A percentile compares a stretch with the other conserved stretches of the same genome.
Conservation (phyloP, 2,329 filamentous ascomycete genomes). For the Penicillium sp. region DNA sequence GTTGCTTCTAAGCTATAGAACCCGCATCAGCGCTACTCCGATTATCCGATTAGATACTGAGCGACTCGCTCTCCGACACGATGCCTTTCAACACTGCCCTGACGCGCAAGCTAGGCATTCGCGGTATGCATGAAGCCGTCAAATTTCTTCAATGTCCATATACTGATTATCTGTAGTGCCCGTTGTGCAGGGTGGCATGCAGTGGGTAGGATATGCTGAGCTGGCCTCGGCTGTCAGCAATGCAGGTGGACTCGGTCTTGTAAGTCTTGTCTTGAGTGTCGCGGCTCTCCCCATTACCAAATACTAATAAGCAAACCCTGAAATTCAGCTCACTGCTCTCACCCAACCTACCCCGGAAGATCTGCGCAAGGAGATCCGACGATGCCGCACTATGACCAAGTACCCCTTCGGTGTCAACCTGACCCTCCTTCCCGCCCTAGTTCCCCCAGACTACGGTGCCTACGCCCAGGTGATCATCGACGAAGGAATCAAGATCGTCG, state of each 20-base stretch:
- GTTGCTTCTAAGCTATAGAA: constrained; percentile 1
- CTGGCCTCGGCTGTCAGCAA: constrained; percentile 56
- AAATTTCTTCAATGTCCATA: not conserved
- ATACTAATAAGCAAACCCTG: not conserved
- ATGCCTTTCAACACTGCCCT: constrained; percentile 68
- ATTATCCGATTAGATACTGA: constrained; percentile 11
- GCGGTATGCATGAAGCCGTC: constrained; percentile 29
- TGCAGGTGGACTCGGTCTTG: constrained; percentile 53
- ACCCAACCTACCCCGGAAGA: constrained; percentile 91
- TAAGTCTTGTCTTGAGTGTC: constrained; percentile 28
- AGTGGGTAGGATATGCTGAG: constrained; percentile 58
- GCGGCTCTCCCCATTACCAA: not conserved
- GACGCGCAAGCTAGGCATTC: constrained; percentile 59
- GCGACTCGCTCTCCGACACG: constrained; percentile 13
- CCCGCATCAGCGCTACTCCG: not conserved
- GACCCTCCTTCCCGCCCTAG: constrained; percentile 84
- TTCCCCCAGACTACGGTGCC: constrained; percentile 86
- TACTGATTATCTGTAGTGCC: constrained; percentile 37
- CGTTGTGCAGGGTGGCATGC: constrained; percentile 54
- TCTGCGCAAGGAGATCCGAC: constrained; percentile 88
- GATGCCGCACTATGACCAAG: constrained; percentile 70
- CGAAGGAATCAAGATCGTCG: constrained; percentile 86
- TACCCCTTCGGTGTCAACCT: constrained; percentile 85
- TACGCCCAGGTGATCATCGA: constrained; percentile 93
- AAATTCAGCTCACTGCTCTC: constrained; percentile 55